A percentile compares a stretch with the other conserved stretches of the same genome.
These are phyloP conservation scores for Tulasnella sp. DNA, from an alignment of 768 basidiomycete species.

Conservation along the genomic window DNA sequence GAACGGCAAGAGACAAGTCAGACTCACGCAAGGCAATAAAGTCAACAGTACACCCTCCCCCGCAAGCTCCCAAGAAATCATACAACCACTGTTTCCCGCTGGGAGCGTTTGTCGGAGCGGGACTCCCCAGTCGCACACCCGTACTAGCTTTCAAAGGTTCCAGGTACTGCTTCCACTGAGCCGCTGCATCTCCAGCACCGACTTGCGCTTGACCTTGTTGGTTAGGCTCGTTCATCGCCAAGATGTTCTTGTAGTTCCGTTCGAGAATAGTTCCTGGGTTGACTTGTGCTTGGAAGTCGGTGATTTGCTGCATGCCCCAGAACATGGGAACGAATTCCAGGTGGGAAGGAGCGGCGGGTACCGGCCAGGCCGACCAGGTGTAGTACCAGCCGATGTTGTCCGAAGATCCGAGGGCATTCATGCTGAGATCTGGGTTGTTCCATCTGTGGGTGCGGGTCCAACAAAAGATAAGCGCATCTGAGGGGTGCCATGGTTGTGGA, in stretches of 20 bases:
- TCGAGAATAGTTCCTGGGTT: conserved; percentile 47
- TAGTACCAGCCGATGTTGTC: conserved; percentile 50
- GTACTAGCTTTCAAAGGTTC: conserved; percentile 51
- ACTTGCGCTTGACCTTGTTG: conserved; percentile 56
- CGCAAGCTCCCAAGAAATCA: conserved; percentile 57
- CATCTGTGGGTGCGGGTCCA: not conserved
- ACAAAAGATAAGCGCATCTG: not conserved
- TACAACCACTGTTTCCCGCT: conserved; percentile 59
- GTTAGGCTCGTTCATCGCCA: conserved; percentile 62
- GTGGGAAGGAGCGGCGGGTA: conserved; percentile 40
- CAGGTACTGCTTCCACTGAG: conserved; percentile 50
- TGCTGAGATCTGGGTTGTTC: conserved; percentile 1
- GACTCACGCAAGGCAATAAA: conserved; percentile 59
- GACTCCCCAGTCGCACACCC: conserved; percentile 57
- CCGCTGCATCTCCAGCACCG: conserved; percentile 53
- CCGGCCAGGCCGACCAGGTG: conserved; percentile 51
- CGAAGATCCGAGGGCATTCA: conserved; percentile 2
- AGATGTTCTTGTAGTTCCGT: conserved; percentile 48
- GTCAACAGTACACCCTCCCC: conserved; percentile 57
- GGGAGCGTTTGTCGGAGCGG: conserved; percentile 57
- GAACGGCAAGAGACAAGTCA: not conserved
- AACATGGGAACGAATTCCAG: conserved; percentile 63
- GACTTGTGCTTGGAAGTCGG: conserved; percentile 50
- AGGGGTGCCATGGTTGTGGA: not conserved
- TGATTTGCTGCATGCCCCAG: conserved; percentile 50